Base-by-base conservation (phyloP, 108 stramenopile species). In the Nitzschia sp. region DNA sequence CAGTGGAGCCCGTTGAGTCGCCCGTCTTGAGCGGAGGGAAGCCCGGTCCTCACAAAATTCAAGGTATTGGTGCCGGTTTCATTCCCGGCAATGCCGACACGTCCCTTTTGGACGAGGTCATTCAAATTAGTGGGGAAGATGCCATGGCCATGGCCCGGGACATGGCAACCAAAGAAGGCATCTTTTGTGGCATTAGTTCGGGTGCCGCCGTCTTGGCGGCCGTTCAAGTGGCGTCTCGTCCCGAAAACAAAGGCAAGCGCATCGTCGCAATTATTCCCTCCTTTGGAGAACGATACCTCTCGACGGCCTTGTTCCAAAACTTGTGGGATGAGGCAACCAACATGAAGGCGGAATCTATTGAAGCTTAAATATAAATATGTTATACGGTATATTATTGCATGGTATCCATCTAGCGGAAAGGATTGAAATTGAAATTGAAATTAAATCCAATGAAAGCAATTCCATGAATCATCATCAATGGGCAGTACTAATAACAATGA, bases 281-380 rank as follows among this genome's bases (percentile, higher is more conserved):
- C 26, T 88, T 86, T 58, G 90, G 90, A 58, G 90, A 91, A 77
- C 79, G 90, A 31, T 91, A 91, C 79, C 72, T 91, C 19, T 85
- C 83, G 27, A 91, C 90, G 11, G 83, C 85, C 3, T 63, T 91
- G 45, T 97, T 97, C 77, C 92, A 94, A 76, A 88, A 87, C 75
- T 76, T 97, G 75, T 93, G 92, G 91, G 95, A 96, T 70, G 95
- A 96, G 75, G 89, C 87, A 52, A 41, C 78, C 26, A 65, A 56
- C 52, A 82, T 91, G 56, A 93, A 90, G 74, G 80, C 95, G 0
- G 95, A 87, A 56, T 52, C 80, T 16, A 57, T 80, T 25, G 71
- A 68, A 34, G 77, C 61, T 4, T 78, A 72, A 63, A 41, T n/a
- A n/a, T n/a, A n/a, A n/a, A n/a, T n/a, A n/a, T n/a, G n/a, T n/a